phyloP scores from a whole-genome alignment of 2,329 filamentous ascomycete species.

The Penicillium nordicum region DNA sequence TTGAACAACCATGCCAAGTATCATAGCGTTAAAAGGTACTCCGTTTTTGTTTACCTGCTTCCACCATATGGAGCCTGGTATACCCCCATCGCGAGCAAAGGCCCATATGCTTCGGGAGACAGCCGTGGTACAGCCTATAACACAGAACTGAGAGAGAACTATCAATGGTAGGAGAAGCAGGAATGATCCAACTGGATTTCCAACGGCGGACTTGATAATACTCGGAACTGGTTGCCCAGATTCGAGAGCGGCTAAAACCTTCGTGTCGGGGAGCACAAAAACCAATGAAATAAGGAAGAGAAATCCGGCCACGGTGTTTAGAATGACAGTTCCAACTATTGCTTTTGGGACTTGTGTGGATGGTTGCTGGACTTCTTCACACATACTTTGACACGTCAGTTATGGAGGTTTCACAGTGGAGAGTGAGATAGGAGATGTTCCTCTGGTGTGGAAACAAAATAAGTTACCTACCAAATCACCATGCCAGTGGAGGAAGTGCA shows the following conservation, averaged over 20 bases:
- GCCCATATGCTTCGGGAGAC: constrained; percentile 69
- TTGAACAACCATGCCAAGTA: constrained; percentile 64
- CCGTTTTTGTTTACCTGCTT: constrained; percentile 59
- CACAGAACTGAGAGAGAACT: constrained; percentile 70
- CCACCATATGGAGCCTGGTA: constrained; percentile 64
- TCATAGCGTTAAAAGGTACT: constrained; percentile 65
- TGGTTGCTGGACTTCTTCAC: constrained; percentile 64
- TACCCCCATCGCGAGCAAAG: constrained; percentile 69
- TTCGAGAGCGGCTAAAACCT: constrained; percentile 58
- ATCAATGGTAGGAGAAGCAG: constrained; percentile 64
- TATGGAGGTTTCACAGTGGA: not conserved
- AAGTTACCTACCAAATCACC: constrained; percentile 66
- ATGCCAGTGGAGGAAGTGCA: constrained; percentile 69
- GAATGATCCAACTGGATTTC: constrained; percentile 66
- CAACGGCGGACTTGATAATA: constrained; percentile 70
- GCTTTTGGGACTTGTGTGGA: constrained; percentile 63
- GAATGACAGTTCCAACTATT: constrained; percentile 63
- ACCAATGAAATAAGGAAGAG: constrained; percentile 68
- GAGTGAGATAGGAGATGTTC: not conserved
- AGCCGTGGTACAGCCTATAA: constrained; percentile 68
- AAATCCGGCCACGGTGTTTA: constrained; percentile 61
- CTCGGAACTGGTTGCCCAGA: constrained; percentile 70
- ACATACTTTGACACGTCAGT: constrained; percentile 46
- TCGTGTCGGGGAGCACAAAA: constrained; percentile 67
- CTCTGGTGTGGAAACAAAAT: not conserved